These are phyloP conservation scores for Pyrenophora graminea DNA, from an alignment of 2,329 filamentous ascomycete genomes.

Conservation along the genomic window DNA sequence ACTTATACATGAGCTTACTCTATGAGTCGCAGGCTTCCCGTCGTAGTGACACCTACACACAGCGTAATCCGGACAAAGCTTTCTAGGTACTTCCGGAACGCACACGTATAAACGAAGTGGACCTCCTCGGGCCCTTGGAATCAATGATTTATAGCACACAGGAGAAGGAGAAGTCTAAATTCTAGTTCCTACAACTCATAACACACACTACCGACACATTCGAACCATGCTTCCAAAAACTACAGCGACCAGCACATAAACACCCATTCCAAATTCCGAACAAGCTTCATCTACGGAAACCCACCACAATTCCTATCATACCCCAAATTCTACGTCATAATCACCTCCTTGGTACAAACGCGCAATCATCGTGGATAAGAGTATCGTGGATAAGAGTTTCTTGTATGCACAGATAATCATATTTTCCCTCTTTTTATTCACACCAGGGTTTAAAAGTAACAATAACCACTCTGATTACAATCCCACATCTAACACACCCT, in stretches of 20 bases:
- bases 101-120: neutral
- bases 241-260: neutral
- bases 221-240: neutral
- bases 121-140: neutral
- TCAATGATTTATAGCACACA: neutral
- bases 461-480: too few relatives aligned
- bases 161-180: neutral
- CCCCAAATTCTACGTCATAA: too few relatives aligned
- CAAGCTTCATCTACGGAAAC: too few relatives aligned
- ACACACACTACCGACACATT: neutral
- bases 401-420: too few relatives aligned
- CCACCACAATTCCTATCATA: too few relatives aligned
- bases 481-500: too few relatives aligned
- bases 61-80: neutral
- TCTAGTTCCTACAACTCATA: neutral
- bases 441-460: too few relatives aligned
- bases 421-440: too few relatives aligned
- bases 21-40: neutral
- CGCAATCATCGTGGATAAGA: constrained; percentile 45
- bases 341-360: constrained; percentile 10
- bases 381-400: constrained; percentile 1
- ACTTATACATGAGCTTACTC: too few relatives aligned
- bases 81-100: constrained; percentile 6
- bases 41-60: neutral
- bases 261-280: too few relatives aligned